phyloP scores from a whole-genome alignment of 1,284 basidiomycete genomes.

The Marasmius sp. region DNA sequence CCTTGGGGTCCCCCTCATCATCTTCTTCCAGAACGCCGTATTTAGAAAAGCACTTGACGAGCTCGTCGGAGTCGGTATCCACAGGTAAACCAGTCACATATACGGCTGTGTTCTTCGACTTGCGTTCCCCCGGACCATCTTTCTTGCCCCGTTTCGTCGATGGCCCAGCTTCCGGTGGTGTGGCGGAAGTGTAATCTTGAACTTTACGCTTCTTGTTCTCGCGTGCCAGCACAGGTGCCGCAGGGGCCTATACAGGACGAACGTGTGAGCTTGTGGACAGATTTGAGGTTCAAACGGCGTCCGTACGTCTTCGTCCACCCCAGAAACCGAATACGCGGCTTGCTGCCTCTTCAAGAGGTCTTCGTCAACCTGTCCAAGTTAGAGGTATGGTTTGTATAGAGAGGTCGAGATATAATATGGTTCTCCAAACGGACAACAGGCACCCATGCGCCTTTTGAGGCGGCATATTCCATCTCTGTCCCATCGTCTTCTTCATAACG shows the following conservation, averaged over 20 bases:
- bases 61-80: conserved; percentile 75
- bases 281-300: conserved; percentile 15
- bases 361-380: conserved; percentile 67
- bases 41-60: conserved; percentile 82
- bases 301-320: conserved; percentile 88
- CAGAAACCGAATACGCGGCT: conserved; percentile 86
- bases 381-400: conserved; percentile 10
- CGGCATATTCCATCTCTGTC: conserved; percentile 86
- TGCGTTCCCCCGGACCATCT: conserved; percentile 47
- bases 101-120: conserved; percentile 89
- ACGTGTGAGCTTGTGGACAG: conserved; percentile 19
- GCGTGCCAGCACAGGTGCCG: conserved; percentile 78
- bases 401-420: conserved; percentile 4
- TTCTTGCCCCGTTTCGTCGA: conserved; percentile 68
- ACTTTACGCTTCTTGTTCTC: conserved; percentile 83
- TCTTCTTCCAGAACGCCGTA: conserved; percentile 94
- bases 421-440: conserved; percentile 62
- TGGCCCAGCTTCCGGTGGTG: conserved; percentile 43
- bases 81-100: conserved; percentile 87
- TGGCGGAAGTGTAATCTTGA: conserved; percentile 71
- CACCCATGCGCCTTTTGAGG: conserved; percentile 73
- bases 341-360: conserved; percentile 84
- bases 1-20: conserved; percentile 81
- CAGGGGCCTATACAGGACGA: conserved; percentile 62
- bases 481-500: conserved; percentile 88